phyloP scores from a whole-genome alignment of 768 basidiomycete genomes.

The Pulveroboletus sp. region DNA sequence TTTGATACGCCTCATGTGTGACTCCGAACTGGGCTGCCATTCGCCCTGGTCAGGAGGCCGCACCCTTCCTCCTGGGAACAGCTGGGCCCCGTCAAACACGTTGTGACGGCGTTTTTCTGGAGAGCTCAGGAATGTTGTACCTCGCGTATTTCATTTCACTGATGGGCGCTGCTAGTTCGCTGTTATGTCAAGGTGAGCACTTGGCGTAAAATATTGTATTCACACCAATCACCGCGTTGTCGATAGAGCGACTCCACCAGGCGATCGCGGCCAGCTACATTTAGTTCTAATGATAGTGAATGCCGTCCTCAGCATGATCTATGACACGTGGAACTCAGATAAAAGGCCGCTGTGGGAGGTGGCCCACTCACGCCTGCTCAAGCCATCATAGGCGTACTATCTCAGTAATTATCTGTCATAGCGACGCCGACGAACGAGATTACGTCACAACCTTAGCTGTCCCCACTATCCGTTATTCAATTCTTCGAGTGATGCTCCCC shows the following conservation, averaged over 20 bases:
- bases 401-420: neutral
- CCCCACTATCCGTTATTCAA: neutral
- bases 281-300: neutral
- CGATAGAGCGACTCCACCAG: slow-evolving; percentile 4
- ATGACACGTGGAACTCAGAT: slow-evolving; percentile 9
- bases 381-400: neutral
- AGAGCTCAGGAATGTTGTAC: neutral
- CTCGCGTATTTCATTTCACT: slow-evolving; percentile 23
- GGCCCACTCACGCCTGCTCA: neutral
- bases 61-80: slow-evolving; percentile 15
- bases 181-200: slow-evolving; percentile 5
- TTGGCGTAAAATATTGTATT: slow-evolving; percentile 4
- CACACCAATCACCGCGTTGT: slow-evolving; percentile 13
- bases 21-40: neutral
- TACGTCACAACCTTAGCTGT: slow-evolving; percentile 10
- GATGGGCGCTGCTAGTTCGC: neutral
- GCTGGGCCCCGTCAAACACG: slow-evolving; percentile 15
- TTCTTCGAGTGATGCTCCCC: slow-evolving; percentile 24
- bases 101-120: slow-evolving; percentile 13
- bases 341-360: slow-evolving; percentile 12
- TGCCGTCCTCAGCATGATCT: slow-evolving; percentile 4
- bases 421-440: neutral
- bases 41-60: slow-evolving; percentile 1
- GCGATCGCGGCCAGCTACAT: neutral
- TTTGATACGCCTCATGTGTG: slow-evolving; percentile 18